Percentiles rank a stretch among this genome's conserved stretches.
phyloP scores from a whole-genome alignment of 805 yeast species.

The Saccharomycopsis schoenii region DNA sequence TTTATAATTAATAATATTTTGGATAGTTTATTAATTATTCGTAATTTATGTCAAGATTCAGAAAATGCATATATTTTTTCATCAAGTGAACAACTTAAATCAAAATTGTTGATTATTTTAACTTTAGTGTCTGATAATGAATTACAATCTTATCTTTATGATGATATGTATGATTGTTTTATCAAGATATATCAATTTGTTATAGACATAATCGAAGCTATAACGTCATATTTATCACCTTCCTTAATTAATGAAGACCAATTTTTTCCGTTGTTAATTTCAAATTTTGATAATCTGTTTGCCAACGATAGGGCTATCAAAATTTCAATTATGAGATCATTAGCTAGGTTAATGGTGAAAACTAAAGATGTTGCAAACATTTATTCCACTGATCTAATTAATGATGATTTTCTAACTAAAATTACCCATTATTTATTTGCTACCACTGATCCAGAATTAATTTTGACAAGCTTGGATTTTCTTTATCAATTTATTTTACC shows the following conservation, averaged over 20 bases:
- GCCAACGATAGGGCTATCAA: conserved; percentile 61
- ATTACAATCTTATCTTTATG: conserved; percentile 19
- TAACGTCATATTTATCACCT: conserved; percentile 74
- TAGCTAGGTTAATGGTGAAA: conserved; percentile 70
- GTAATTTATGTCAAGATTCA: conserved; percentile 79
- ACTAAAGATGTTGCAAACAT: conserved; percentile 31
- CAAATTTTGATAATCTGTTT: conserved; percentile 9
- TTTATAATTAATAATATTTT: conserved; percentile 8
- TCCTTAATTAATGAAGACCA: conserved; percentile 61
- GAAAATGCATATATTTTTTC: conserved; percentile 74
- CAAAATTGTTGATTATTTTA: conserved; percentile 34
- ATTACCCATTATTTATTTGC: conserved; percentile 51
- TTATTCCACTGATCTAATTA: conserved; percentile 42
- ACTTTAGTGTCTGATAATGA: conserved; percentile 24
- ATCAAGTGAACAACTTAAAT: conserved; percentile 37
- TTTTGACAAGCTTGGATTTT: conserved; percentile 68
- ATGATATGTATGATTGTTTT: conserved; percentile 22
- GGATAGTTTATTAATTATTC: conserved; percentile 38
- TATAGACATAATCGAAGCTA: conserved; percentile 74
- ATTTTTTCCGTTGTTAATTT: conserved; percentile 44
- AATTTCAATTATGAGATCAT: conserved; percentile 60
- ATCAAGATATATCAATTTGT: conserved; percentile 55
- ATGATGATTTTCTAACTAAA: conserved; percentile 37
- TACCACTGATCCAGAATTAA: conserved; percentile 59
- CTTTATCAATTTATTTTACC: conserved; percentile 70